Evolutionary conservation across 495 filamentous ascomycete genomes (phyloP).

Genomic region (Endocarpon pusillum): DNA sequence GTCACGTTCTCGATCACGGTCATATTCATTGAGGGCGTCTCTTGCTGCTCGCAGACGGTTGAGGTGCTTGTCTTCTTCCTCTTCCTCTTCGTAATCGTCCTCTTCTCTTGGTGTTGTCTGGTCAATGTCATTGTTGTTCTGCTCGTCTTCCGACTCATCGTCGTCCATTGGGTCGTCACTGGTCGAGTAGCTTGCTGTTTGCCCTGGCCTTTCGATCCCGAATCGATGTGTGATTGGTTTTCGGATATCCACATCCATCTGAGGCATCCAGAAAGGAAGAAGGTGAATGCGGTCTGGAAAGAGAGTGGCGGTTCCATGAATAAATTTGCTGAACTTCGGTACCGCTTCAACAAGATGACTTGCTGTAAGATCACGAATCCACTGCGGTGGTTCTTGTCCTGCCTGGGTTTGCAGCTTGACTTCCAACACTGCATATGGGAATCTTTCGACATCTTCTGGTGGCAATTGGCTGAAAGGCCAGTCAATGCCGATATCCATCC

Average conservation of each 20-base stretch:
- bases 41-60: conserved; percentile 28
- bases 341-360: conserved; percentile 95
- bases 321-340: conserved; percentile 98
- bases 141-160: conserved; percentile 38
- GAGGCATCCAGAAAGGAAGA: conserved; percentile 91
- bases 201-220: conserved; percentile 65
- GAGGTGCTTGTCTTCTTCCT: conserved; percentile 11
- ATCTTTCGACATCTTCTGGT: conserved; percentile 66
- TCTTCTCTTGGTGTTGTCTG: conserved; percentile 2
- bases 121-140: conserved; percentile 28
- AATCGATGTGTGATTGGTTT: conserved; percentile 76
- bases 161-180: conserved; percentile 55
- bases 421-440: conserved; percentile 92
- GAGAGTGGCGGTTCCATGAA: conserved; percentile 76
- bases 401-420: conserved; percentile 96
- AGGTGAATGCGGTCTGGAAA: conserved; percentile 80
- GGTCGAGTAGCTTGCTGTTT: conserved; percentile 56
- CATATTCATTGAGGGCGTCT: conserved; percentile 27
- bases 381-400: conserved; percentile 91
- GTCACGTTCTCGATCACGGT: conserved; percentile 29
- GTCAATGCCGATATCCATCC: conserved; percentile 96
- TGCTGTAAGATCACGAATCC: conserved; percentile 81
- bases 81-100: conserved; percentile 12
- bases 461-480: conserved; percentile 84
- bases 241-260: conserved; percentile 96